Percentiles rank a stretch among this genome's conserved stretches.
These are phyloP conservation scores for Penicillium malachiteum DNA, from an alignment of 495 filamentous ascomycete genomes.

Conservation along the genomic window DNA sequence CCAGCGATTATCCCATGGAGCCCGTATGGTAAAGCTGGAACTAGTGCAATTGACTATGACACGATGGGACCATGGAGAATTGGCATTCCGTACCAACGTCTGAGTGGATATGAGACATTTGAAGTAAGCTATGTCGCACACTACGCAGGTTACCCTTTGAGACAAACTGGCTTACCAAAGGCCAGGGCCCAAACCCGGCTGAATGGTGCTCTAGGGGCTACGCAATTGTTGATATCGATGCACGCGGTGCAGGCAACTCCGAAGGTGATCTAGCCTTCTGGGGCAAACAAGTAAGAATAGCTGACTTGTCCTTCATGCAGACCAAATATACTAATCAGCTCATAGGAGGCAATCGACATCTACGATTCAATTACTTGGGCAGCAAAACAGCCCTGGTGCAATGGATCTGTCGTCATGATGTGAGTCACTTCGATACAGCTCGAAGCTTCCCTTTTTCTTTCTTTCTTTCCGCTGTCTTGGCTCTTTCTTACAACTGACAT, in stretches of 20 bases:
- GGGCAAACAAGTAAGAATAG: constrained; percentile 12
- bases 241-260: constrained; percentile 32
- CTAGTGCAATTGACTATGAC: constrained; percentile 13
- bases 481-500: no score
- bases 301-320: no score
- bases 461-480: no score
- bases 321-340: background rate
- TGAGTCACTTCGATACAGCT: background rate
- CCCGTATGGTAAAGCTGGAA: constrained; percentile 35
- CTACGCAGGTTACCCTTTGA: no score
- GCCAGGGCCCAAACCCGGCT: constrained; percentile 35
- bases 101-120: constrained; percentile 33
- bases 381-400: constrained; percentile 18
- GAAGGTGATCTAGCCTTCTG: constrained; percentile 31
- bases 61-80: constrained; percentile 15
- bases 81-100: constrained; percentile 14
- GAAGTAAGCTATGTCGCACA: constrained; percentile 19
- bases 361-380: constrained; percentile 19
- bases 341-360: constrained; percentile 16
- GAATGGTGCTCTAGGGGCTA: constrained; percentile 42
- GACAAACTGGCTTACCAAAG: background rate
- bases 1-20: constrained; percentile 35
- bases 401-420: constrained; percentile 20
- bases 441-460: no score
- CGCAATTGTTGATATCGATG: constrained; percentile 40